These are phyloP conservation scores for Alternaria sp. DNA, from an alignment of 2,329 filamentous ascomycete genomes.

Conservation along the genomic window DNA sequence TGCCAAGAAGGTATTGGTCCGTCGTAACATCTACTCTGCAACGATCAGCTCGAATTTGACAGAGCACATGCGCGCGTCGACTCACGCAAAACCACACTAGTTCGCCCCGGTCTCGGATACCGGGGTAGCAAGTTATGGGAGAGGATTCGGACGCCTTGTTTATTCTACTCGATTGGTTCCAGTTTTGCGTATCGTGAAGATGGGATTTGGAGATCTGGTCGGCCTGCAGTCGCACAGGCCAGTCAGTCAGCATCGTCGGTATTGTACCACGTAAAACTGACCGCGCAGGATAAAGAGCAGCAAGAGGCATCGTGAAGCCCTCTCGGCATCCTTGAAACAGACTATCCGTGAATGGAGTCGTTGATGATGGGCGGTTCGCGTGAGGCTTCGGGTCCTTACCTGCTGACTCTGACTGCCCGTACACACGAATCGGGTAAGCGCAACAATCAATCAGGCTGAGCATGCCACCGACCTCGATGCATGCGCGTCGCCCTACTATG, in stretches of 20 bases:
- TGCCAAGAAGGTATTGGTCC: background rate
- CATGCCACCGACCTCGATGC: background rate
- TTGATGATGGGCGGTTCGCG: background rate
- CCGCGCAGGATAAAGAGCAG: background rate
- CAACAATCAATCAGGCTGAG: background rate
- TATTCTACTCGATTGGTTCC: too few relatives aligned
- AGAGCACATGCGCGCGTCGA: background rate
- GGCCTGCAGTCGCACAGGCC: background rate
- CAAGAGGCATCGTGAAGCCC: background rate
- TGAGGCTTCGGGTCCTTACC: background rate
- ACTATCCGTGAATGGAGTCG: background rate
- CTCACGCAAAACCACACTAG: background rate
- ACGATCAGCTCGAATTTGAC: background rate
- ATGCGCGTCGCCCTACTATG: background rate
- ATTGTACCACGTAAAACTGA: too few relatives aligned
- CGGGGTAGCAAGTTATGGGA: too few relatives aligned
- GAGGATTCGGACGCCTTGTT: too few relatives aligned
- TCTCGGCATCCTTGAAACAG: too few relatives aligned
- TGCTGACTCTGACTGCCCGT: background rate
- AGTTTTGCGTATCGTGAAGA: background rate
- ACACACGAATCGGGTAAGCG: background rate
- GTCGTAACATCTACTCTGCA: background rate
- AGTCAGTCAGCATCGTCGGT: background rate
- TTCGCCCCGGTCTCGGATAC: too few relatives aligned
- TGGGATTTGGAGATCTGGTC: background rate